Evolutionary conservation across 768 basidiomycete species (phyloP), one percentile per base, ranked within the genome.

Genomic region (Mrakia frigida): DNA sequence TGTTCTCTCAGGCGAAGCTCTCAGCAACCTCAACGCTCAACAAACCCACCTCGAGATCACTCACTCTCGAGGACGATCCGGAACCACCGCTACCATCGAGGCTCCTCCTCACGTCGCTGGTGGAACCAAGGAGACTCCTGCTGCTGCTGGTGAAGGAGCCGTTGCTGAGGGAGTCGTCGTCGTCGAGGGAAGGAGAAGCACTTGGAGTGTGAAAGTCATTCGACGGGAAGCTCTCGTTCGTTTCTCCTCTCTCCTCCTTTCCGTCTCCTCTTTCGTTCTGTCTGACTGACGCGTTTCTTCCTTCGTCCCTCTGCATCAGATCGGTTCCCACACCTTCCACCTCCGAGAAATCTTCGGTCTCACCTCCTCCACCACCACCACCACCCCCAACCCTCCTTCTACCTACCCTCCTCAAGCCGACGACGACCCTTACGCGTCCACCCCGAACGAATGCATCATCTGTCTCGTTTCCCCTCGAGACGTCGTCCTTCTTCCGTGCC

Each of bases 341-440:
- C 86, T 98, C 41, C 94, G 96, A 81, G 94, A 98, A 82, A 98
- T 98, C 67, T 98, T 91, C 80, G 94, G 94, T 68, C 87, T 98
- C 7, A 89, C 92, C 0, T 88, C 91, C 1, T 78, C 77, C 0
- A 77, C 83, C 0, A 77, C 80, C 16, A 77, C 80, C 53, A 76
- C n/a, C n/a, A 77, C 3, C 43, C 79, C 10, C 84, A 87, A 75
- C 33, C 76, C 43, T n/a, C 69, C 77, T 33, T 46, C 79, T 78
- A 81, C 81, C 41, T 82, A 81, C 76, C 83, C 79, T 0, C 80
- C 81, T 0, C 56, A 81, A n/a, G 80, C 83, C 4, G 74, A 67
- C 35, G 90, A 91, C 28, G 89, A 90, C 31, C 90, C 90, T 28
- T 91, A 91, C 77, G 83, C 83, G 11, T 83, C 82, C 6, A 83